Conservation (phyloP, 2,329 filamentous ascomycete genomes). For the Colletotrichum coccodes region DNA sequence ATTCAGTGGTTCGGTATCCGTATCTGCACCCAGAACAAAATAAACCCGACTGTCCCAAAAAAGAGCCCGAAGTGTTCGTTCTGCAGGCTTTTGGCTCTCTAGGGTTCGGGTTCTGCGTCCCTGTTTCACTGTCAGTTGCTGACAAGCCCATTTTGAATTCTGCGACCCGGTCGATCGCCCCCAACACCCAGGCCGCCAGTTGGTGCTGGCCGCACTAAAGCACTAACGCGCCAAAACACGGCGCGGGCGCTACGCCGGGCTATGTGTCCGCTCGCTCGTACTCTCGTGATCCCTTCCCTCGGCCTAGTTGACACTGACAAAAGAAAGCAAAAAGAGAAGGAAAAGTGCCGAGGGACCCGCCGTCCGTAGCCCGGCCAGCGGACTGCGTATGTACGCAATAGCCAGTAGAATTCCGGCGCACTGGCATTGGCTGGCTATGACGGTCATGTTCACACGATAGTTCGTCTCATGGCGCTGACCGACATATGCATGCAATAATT, state of each 20-base stretch:
- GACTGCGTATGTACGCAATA: neutral
- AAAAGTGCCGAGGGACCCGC: constrained; percentile 5
- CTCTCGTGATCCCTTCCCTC: neutral
- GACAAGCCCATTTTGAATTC: constrained; percentile 12
- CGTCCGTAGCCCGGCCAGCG: no score
- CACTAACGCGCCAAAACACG: no score
- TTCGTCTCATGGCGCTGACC: constrained; percentile 22
- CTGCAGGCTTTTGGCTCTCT: neutral
- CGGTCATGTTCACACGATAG: neutral
- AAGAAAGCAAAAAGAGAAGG: neutral
- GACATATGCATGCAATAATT: constrained; percentile 12
- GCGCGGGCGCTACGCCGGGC: constrained; percentile 1
- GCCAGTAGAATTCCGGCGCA: neutral
- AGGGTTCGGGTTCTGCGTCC: neutral
- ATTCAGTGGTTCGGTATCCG: neutral
- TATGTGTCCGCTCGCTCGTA: neutral
- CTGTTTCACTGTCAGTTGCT: constrained; percentile 32
- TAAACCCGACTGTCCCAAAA: neutral
- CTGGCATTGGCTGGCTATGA: neutral
- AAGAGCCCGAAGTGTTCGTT: neutral
- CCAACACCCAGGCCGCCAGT: constrained; percentile 4
- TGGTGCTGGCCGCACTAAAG: no score
- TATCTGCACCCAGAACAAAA: no score
- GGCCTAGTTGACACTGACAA: neutral
- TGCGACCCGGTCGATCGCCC: constrained; percentile 24